phyloP scores from a whole-genome alignment of 768 basidiomycete genomes.

The Tricholoma terreum region DNA sequence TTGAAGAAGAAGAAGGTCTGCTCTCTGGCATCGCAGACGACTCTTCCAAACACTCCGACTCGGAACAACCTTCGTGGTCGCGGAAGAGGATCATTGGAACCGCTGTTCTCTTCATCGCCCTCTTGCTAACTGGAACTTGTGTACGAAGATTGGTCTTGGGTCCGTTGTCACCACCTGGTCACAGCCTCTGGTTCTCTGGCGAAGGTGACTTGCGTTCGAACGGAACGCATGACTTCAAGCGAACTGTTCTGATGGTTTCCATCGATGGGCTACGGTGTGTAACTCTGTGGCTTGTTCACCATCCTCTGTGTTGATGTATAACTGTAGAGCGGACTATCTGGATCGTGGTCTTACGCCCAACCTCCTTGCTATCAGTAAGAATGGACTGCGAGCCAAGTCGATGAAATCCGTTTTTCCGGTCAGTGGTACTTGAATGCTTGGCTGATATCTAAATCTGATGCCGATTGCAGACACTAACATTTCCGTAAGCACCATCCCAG shows the following conservation, averaged over 20 bases:
- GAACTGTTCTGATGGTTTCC: conserved; percentile 80
- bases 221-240: conserved; percentile 79
- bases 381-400: conserved; percentile 83
- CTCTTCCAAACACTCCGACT: conserved; percentile 23
- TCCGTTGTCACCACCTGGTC: conserved; percentile 19
- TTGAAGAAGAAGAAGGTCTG: conserved; percentile 40
- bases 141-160: conserved; percentile 35
- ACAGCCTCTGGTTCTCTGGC: conserved; percentile 35
- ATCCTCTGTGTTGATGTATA: conserved; percentile 10
- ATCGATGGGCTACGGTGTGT: conserved; percentile 79
- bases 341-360: conserved; percentile 85
- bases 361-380: conserved; percentile 72
- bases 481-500: conserved; percentile 60
- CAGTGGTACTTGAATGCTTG: conserved; percentile 20
- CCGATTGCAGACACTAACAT: conserved; percentile 71
- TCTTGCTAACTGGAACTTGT: conserved; percentile 42
- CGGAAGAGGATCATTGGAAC: conserved; percentile 34
- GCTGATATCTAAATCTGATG: conserved; percentile 2
- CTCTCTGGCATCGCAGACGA: conserved; percentile 25
- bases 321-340: conserved; percentile 74
- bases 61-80: conserved; percentile 31
- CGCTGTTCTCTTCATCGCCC: conserved; percentile 37
- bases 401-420: conserved; percentile 89
- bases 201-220: conserved; percentile 54
- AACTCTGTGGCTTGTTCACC: neutral